Evolutionary conservation across 768 basidiomycete genomes (phyloP), one percentile per base, ranked within the genome.

Genomic region (Leucosporidium creatinivorum): DNA sequence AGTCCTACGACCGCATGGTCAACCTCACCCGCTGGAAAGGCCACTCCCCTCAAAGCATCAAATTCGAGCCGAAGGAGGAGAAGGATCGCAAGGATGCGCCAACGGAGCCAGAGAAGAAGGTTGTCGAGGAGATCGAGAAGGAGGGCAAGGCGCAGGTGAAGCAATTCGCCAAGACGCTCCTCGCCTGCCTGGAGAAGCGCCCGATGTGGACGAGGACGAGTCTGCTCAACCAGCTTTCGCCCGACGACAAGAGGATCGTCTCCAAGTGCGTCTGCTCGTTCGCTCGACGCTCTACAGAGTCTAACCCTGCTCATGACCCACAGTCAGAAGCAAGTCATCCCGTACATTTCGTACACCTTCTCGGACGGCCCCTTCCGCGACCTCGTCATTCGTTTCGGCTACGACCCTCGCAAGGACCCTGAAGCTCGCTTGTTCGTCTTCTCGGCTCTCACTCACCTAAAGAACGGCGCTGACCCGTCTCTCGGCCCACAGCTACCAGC

Each of bases 311-410:
- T n/a, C n/a, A n/a, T n/a, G n/a, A 25, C 36, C 18, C 10, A 21
- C 67, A 75, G 71, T 51, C 58, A 66, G 50, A 76, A 75, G 61
- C 30, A 57, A 7, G 59, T 66, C 21, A 61, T 68, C 47, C 60
- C 73, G 0, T 57, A 63, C n/a, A 36, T 88, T 5, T 87, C 86
- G 63, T 99, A 93, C 75, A 87, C 89, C 13, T 93, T 97, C 75
- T 85, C 87, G 72, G 93, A 96, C 72, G 96, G 96, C 0, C 93
- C 93, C 4, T 98, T 89, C 87, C 83, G 91, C 50, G 93, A 97
- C 73, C 89, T 89, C 19, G 82, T 93, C 59, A 83, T 97, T 47
- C 85, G 85, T 55, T 87, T 92, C 65, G 86, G 87, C 18, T 98
- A 93, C 75, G 96, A 99, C 75, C 96, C 96, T 13, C 82, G 93